Conservation (phyloP, 2,329 filamentous ascomycete genomes). For the Botrytis byssoidea region DNA sequence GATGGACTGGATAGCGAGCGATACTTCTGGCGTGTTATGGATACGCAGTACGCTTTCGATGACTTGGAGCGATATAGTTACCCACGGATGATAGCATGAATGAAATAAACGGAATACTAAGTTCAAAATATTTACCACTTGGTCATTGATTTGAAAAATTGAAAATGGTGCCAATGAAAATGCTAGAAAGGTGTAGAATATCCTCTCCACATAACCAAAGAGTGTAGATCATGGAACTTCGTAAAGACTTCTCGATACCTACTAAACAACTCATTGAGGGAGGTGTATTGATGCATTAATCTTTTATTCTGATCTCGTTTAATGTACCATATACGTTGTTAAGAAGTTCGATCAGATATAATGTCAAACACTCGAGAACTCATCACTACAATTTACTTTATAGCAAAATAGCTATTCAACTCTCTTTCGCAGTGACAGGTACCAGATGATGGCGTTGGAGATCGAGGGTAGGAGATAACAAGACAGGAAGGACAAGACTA, state of each 20-base stretch:
- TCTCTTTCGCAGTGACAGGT: not conserved
- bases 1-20: constrained; percentile 8
- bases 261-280: not conserved
- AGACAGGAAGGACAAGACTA: not conserved
- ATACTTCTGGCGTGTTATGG: constrained; percentile 12
- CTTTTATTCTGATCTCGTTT: not conserved
- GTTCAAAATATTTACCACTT: not conserved
- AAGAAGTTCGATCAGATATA: not conserved
- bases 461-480: not conserved
- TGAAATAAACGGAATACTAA: not conserved
- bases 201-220: not conserved
- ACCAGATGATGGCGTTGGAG: not conserved
- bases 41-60: constrained; percentile 6
- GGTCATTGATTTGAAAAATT: not conserved
- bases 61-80: not conserved
- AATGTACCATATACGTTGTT: not conserved
- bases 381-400: not conserved
- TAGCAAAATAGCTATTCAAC: not conserved
- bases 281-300: not conserved
- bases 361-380: not conserved
- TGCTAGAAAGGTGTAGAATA: not conserved
- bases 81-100: not conserved
- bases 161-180: not conserved
- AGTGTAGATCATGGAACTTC: not conserved
- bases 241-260: not conserved